These are phyloP conservation scores for Chrysoporthe puriensis DNA, from an alignment of 2,329 filamentous ascomycete species.

Conservation along the genomic window DNA sequence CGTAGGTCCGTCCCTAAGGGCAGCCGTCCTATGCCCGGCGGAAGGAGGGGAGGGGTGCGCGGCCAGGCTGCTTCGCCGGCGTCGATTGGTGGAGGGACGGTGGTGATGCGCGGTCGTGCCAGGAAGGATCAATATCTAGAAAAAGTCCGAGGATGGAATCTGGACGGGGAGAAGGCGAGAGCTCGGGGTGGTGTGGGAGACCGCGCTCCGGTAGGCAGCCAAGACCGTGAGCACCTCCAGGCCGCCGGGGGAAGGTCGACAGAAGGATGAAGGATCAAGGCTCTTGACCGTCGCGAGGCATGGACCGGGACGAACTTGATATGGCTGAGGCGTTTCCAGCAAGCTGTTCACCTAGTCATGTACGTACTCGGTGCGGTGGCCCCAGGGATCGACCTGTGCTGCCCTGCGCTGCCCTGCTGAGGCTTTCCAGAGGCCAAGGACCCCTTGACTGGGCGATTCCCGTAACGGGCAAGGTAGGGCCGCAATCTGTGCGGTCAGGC, in stretches of 20 bases:
- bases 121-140: slow-evolving; percentile 8
- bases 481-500: slow-evolving; percentile 3
- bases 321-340: background rate
- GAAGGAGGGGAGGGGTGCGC: background rate
- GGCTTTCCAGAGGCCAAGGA: background rate
- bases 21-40: background rate
- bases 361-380: slow-evolving; percentile 4
- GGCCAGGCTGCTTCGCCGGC: background rate
- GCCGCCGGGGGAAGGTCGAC: background rate
- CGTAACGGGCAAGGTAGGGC: background rate
- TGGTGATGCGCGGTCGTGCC: background rate
- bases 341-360: slow-evolving; percentile 8
- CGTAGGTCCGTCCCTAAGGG: background rate
- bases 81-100: slow-evolving; percentile 3
- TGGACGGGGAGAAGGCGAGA: background rate
- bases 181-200: background rate
- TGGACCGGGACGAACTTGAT: background rate
- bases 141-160: background rate
- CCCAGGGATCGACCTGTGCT: slow-evolving; percentile 3
- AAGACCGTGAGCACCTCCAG: background rate
- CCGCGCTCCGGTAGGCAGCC: background rate
- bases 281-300: background rate
- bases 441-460: slow-evolving; percentile 3
- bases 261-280: background rate
- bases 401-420: slow-evolving; percentile 1